phyloP scores from a whole-genome alignment of 352 stramenopile genomes.

The Elongisporangium anandrum region DNA sequence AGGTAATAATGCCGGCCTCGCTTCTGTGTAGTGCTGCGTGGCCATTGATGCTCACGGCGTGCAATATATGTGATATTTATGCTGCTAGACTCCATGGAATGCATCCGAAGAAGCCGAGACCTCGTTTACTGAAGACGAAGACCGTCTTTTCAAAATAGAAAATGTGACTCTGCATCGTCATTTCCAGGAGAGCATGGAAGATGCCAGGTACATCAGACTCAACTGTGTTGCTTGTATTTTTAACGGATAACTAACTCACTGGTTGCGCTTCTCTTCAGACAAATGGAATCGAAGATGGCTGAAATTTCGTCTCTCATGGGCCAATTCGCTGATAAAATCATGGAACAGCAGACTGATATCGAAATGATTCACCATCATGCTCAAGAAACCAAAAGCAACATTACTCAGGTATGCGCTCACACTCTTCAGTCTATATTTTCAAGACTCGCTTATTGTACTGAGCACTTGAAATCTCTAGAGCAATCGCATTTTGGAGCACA shows the following conservation, averaged over 20 bases:
- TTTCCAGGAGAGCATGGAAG: conserved; percentile 83
- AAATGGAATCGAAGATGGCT: conserved; percentile 84
- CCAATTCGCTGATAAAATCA: conserved; percentile 84
- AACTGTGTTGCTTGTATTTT: not conserved
- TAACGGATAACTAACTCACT: not conserved
- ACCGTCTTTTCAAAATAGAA: conserved; percentile 56
- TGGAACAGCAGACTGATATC: conserved; percentile 77
- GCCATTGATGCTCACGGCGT: no score
- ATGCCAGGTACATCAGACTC: conserved; percentile 54
- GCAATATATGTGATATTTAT: no score
- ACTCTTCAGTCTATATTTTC: no score
- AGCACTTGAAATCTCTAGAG: conserved; percentile 26
- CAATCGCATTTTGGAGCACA: conserved; percentile 72
- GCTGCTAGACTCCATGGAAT: not conserved
- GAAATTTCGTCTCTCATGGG: conserved; percentile 84
- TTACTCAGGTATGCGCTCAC: conserved; percentile 50
- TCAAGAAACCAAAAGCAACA: conserved; percentile 61
- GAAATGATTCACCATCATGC: conserved; percentile 73
- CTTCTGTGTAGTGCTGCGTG: no score
- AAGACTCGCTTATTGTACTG: no score
- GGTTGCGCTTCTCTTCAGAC: conserved; percentile 19
- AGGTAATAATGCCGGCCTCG: conserved; percentile 6
- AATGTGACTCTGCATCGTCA: conserved; percentile 78
- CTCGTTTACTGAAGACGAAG: conserved; percentile 56
- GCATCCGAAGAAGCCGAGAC: not conserved